These are phyloP conservation scores for Rosa lucieae DNA, from an alignment of 306 rosid genomes.

Conservation along the genomic window DNA sequence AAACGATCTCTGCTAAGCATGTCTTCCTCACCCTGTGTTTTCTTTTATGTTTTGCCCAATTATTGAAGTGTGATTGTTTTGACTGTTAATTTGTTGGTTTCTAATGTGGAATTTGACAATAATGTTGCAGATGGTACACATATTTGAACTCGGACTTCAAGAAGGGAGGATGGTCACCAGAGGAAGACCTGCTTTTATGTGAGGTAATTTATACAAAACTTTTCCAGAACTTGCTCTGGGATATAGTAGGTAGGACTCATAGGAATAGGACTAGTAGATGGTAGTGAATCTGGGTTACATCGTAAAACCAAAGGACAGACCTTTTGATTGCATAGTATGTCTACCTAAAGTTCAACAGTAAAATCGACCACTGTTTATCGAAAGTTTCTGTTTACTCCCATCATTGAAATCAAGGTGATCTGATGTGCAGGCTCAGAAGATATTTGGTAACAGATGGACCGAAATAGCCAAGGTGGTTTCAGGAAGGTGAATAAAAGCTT, in stretches of 20 bases:
- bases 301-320: slow-evolving; percentile 14
- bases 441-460: slow-evolving; percentile 98
- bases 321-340: slow-evolving; percentile 1
- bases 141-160: slow-evolving; percentile 98
- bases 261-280: background rate
- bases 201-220: slow-evolving; percentile 53
- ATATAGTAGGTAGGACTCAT: background rate
- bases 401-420: slow-evolving; percentile 31
- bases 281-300: background rate
- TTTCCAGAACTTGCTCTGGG: slow-evolving; percentile 1
- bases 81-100: slow-evolving; percentile 29
- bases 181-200: slow-evolving; percentile 93
- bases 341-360: background rate
- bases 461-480: slow-evolving; percentile 99
- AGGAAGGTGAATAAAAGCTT: slow-evolving; percentile 73
- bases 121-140: slow-evolving; percentile 86
- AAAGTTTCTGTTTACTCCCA: slow-evolving; percentile 12
- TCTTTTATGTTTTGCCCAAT: background rate
- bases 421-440: slow-evolving; percentile 81
- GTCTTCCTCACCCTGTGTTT: slow-evolving; percentile 11
- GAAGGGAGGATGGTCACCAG: slow-evolving; percentile 99
- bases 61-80: slow-evolving; percentile 13
- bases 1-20: slow-evolving; percentile 4
- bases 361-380: background rate
- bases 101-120: slow-evolving; percentile 17